Conservation (phyloP, 495 filamentous ascomycete genomes). For the Penicillium verhagenii region DNA sequence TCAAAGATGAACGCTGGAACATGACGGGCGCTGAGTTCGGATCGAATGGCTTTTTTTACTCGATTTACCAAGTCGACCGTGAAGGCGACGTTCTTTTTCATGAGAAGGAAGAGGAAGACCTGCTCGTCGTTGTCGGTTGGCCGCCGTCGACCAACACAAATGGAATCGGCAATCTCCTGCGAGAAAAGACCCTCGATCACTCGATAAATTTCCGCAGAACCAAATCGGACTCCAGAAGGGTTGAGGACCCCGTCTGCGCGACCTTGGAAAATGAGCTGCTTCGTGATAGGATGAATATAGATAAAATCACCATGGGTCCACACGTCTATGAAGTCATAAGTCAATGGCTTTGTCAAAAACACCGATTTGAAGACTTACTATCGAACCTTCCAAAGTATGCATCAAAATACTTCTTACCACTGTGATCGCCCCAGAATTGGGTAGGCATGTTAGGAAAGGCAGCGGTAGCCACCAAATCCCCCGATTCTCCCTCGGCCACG, state of each 20-base stretch:
- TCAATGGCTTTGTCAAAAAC: background rate
- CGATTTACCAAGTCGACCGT: conserved; percentile 54
- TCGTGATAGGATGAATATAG: conserved; percentile 62
- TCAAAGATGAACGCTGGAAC: conserved; percentile 78
- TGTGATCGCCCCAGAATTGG: conserved; percentile 65
- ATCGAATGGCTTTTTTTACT: conserved; percentile 61
- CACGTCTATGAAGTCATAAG: conserved; percentile 42
- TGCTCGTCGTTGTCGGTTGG: conserved; percentile 67
- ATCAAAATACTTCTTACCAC: conserved; percentile 57
- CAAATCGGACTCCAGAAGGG: conserved; percentile 74
- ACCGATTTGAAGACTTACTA: conserved; percentile 21
- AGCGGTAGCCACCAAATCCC: conserved; percentile 67
- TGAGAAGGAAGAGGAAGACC: conserved; percentile 42
- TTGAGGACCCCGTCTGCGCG: conserved; percentile 80
- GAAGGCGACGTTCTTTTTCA: conserved; percentile 53
- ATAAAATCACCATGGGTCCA: conserved; percentile 87
- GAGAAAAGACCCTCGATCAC: conserved; percentile 67
- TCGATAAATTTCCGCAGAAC: conserved; percentile 73
- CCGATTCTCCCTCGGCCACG: conserved; percentile 59
- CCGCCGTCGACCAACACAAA: conserved; percentile 73
- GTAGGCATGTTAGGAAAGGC: conserved; percentile 74
- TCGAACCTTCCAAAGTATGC: conserved; percentile 73
- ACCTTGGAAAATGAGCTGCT: conserved; percentile 64
- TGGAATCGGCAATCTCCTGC: conserved; percentile 58
- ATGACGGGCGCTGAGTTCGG: conserved; percentile 66